These are phyloP conservation scores for Pontederia paniculata DNA, from an alignment of 176 grass and related monocot genomes.

Conservation along the genomic window DNA sequence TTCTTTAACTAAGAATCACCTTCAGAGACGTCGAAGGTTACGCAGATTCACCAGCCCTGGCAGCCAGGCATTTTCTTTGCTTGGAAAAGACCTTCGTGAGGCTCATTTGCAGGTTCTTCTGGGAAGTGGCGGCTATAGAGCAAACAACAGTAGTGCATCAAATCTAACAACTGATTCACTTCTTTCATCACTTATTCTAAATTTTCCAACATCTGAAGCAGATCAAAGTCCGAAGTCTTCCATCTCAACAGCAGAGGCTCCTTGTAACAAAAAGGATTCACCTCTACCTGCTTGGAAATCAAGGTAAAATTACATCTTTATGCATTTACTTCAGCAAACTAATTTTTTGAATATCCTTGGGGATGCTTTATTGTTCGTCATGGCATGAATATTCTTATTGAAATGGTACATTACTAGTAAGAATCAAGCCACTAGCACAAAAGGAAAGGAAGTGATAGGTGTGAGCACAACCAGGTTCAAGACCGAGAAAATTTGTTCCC, in stretches of 20 bases:
- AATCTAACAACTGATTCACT: conserved; percentile 31
- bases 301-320: conserved; percentile 20
- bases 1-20: conserved; percentile 21
- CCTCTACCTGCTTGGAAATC: conserved; percentile 29
- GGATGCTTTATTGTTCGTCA: too few species aligned
- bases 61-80: conserved; percentile 20
- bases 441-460: too few species aligned
- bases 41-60: conserved; percentile 26
- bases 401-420: too few species aligned
- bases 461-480: too few species aligned
- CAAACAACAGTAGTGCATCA: conserved; percentile 17
- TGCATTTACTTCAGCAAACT: too few species aligned
- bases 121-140: conserved; percentile 23
- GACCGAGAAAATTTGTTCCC: too few species aligned
- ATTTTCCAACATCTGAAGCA: conserved; percentile 30
- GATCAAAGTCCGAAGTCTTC: conserved; percentile 28
- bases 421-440: too few species aligned
- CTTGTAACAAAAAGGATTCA: conserved; percentile 26
- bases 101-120: conserved; percentile 43
- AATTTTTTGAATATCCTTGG: too few species aligned
- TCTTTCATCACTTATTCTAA: conserved; percentile 33
- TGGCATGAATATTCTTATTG: too few species aligned
- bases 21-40: conserved; percentile 32
- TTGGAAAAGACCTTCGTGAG: conserved; percentile 37
- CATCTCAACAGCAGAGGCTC: conserved; percentile 18